Evolutionary conservation across 495 filamentous ascomycete genomes (phyloP).

Genomic region (Penicillium angulare): DNA sequence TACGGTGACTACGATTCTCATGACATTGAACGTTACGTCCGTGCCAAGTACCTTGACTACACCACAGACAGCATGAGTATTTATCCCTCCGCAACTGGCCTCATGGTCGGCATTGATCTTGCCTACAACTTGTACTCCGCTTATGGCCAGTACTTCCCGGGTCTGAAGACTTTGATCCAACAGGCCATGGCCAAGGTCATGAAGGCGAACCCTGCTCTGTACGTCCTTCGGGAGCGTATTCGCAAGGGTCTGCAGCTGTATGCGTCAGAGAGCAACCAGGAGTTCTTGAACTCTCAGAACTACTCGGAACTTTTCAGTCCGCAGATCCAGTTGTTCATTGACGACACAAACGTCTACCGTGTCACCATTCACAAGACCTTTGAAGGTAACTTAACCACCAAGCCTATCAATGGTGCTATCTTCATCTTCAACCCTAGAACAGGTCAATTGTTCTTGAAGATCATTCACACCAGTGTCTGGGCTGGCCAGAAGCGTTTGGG

Average conservation of each 20-base stretch:
- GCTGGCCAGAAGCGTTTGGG: conserved; percentile 98
- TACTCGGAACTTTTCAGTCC: conserved; percentile 99
- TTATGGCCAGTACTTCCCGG: conserved; percentile 98
- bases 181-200: conserved; percentile 99
- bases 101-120: conserved; percentile 98
- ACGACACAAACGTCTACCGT: conserved; percentile 99
- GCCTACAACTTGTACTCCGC: conserved; percentile 98
- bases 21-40: conserved; percentile 96
- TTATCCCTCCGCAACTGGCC: conserved; percentile 94
- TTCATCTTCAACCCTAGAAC: conserved; percentile 99
- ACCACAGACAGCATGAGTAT: conserved; percentile 99
- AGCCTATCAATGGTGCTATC: conserved; percentile 99
- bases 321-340: conserved; percentile 98
- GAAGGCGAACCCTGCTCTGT: conserved; percentile 98
- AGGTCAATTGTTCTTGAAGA: conserved; percentile 97
- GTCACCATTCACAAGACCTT: conserved; percentile 99
- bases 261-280: conserved; percentile 97
- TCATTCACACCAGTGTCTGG: conserved; percentile 99
- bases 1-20: conserved; percentile 99
- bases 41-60: conserved; percentile 98
- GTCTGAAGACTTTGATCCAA: conserved; percentile 92
- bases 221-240: conserved; percentile 96
- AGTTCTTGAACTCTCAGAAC: conserved; percentile 99
- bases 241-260: conserved; percentile 98
- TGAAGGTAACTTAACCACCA: conserved; percentile 98